phyloP scores from a whole-genome alignment of 352 stramenopile genomes.

The Globisporangium echinulatum region DNA sequence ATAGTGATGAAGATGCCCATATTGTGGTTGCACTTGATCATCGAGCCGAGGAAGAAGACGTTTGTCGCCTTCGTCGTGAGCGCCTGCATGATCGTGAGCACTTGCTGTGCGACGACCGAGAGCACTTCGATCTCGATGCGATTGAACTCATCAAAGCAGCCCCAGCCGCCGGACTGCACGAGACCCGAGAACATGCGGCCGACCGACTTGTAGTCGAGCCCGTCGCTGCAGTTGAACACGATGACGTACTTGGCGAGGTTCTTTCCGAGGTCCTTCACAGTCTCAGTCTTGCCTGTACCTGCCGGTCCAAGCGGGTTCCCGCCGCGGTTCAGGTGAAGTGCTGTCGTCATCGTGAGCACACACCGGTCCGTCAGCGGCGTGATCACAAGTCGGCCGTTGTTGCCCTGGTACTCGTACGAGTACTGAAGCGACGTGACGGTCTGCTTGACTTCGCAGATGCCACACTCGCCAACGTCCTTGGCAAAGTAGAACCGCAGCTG shows the following conservation, averaged over 20 bases:
- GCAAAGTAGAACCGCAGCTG: constrained; percentile 85
- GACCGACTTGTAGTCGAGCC: constrained; percentile 92
- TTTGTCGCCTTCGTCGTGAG: constrained; percentile 65
- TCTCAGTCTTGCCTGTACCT: constrained; percentile 93
- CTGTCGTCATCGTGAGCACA: constrained; percentile 91
- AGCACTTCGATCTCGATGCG: constrained; percentile 95
- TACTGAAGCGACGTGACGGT: constrained; percentile 83
- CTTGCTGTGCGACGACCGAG: constrained; percentile 90
- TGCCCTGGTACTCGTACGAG: constrained; percentile 83
- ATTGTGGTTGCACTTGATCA: constrained; percentile 84
- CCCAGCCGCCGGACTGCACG: constrained; percentile 90
- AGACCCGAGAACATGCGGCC: constrained; percentile 91
- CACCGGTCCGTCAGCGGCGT: constrained; percentile 91
- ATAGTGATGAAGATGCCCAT: constrained; percentile 93
- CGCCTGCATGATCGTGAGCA: constrained; percentile 88
- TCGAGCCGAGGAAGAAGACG: constrained; percentile 80
- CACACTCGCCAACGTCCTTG: constrained; percentile 73
- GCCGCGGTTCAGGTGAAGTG: constrained; percentile 87
- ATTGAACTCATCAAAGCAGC: constrained; percentile 95
- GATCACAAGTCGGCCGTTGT: constrained; percentile 88
- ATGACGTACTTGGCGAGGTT: constrained; percentile 93
- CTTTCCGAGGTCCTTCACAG: constrained; percentile 92
- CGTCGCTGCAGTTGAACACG: constrained; percentile 94
- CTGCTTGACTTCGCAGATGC: constrained; percentile 84
- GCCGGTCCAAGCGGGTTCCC: constrained; percentile 89